phyloP scores from a whole-genome alignment of 2,329 filamentous ascomycete species.

The Aspergillus viridinutans region DNA sequence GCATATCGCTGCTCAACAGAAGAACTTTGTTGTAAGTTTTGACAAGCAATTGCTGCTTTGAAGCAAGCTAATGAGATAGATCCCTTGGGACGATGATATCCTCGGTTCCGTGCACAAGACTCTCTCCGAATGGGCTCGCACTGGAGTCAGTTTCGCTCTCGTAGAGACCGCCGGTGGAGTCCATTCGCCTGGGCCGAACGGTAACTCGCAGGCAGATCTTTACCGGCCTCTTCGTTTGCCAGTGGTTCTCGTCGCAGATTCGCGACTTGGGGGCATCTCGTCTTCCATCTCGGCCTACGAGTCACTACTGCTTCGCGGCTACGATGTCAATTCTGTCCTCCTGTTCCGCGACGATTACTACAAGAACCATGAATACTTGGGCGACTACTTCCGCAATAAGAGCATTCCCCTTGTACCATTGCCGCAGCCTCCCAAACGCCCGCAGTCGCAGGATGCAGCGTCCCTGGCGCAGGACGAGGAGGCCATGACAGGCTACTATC shows the following conservation, averaged over 20 bases:
- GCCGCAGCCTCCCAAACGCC: conserved; percentile 54
- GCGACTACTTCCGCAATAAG: conserved; percentile 61
- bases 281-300: conserved; percentile 77
- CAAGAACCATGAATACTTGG: conserved; percentile 64
- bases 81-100: conserved; percentile 48
- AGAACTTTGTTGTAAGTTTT: conserved; percentile 34
- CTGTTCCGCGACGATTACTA: conserved; percentile 65
- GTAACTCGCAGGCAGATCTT: conserved; percentile 71
- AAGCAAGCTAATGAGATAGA: conserved; percentile 28
- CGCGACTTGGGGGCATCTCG: conserved; percentile 72
- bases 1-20: conserved; percentile 63
- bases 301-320: conserved; percentile 71
- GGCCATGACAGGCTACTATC: conserved; percentile 63
- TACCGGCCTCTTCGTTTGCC: conserved; percentile 72
- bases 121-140: conserved; percentile 33
- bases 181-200: conserved; percentile 72
- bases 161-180: conserved; percentile 81
- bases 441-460: conserved; percentile 20
- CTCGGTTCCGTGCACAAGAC: conserved; percentile 47
- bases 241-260: conserved; percentile 69
- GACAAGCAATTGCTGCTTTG: conserved; percentile 1
- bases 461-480: conserved; percentile 48
- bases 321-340: conserved; percentile 67
- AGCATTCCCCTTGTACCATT: conserved; percentile 56
- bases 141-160: conserved; percentile 56